Conservation (phyloP, 495 filamentous ascomycete genomes). For the Penicillium canariense region DNA sequence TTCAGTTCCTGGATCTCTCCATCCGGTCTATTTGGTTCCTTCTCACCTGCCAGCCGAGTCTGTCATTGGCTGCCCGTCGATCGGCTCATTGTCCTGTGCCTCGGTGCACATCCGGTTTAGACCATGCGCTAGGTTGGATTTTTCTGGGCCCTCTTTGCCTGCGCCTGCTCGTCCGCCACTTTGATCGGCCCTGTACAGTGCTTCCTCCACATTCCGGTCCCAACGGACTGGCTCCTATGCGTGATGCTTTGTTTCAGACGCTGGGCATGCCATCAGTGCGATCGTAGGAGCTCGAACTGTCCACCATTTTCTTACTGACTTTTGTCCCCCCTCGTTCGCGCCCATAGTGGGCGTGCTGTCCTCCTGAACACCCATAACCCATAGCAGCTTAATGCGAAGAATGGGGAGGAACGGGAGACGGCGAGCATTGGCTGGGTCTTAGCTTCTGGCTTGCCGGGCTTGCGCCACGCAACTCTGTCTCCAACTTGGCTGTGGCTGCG, state of each 20-base stretch:
- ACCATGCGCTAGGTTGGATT: neutral
- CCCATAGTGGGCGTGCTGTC: neutral
- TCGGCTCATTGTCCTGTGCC: neutral
- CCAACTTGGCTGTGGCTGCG: neutral
- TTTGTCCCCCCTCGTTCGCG: neutral
- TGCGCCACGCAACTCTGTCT: neutral
- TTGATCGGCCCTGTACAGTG: neutral
- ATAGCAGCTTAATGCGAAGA: neutral
- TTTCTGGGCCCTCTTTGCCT: neutral
- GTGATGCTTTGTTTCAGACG: slow-evolving; percentile 9
- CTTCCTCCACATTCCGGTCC: slow-evolving; percentile 18
- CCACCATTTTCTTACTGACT: neutral
- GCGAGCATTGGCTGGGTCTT: no score
- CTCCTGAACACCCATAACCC: neutral
- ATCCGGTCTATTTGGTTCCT: slow-evolving; percentile 22
- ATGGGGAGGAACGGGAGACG: no score
- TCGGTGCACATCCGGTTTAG: neutral
- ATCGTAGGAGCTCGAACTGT: neutral
- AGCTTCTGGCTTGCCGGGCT: neutral
- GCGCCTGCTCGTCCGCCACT: neutral
- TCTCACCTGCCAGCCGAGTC: neutral
- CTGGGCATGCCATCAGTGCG: neutral
- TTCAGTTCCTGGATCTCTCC: slow-evolving; percentile 20
- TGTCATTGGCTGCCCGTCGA: neutral
- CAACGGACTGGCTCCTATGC: slow-evolving; percentile 14